phyloP scores from a whole-genome alignment of 768 basidiomycete species.

The Botryobasidium botryosum region DNA sequence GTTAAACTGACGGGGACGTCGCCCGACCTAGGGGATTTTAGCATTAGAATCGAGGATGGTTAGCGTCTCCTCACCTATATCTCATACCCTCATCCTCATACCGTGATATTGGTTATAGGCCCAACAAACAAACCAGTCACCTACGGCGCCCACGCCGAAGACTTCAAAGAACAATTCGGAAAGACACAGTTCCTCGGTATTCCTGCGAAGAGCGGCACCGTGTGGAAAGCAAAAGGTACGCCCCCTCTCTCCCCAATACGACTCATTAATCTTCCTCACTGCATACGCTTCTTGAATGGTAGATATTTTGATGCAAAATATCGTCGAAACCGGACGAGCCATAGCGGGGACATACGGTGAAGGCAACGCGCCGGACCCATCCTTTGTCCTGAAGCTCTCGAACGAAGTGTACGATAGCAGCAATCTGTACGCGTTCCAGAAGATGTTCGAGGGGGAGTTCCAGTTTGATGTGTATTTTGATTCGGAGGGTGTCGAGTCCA shows the following conservation, averaged over 20 bases:
- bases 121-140: slow-evolving; percentile 38
- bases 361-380: slow-evolving; percentile 47
- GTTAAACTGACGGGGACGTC: slow-evolving; percentile 56
- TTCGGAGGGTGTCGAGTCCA: slow-evolving; percentile 46
- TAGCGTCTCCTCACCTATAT: slow-evolving; percentile 10
- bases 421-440: slow-evolving; percentile 80
- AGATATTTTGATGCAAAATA: slow-evolving; percentile 48
- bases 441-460: slow-evolving; percentile 67
- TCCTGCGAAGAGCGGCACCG: slow-evolving; percentile 37
- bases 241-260: neutral
- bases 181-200: slow-evolving; percentile 57
- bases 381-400: slow-evolving; percentile 57
- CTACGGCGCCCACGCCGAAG: slow-evolving; percentile 36
- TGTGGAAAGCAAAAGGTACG: slow-evolving; percentile 79
- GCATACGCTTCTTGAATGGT: neutral
- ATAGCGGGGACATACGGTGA: slow-evolving; percentile 33
- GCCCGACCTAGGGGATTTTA: slow-evolving; percentile 69
- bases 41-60: slow-evolving; percentile 67
- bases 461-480: slow-evolving; percentile 85
- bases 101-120: slow-evolving; percentile 25
- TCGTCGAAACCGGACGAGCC: slow-evolving; percentile 42
- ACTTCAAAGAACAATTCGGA: slow-evolving; percentile 44
- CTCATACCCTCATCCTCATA: neutral
- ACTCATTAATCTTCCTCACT: neutral
- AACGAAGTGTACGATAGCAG: slow-evolving; percentile 55